Conservation (phyloP, 306 rosid genomes). For the Quillaja saponaria region DNA sequence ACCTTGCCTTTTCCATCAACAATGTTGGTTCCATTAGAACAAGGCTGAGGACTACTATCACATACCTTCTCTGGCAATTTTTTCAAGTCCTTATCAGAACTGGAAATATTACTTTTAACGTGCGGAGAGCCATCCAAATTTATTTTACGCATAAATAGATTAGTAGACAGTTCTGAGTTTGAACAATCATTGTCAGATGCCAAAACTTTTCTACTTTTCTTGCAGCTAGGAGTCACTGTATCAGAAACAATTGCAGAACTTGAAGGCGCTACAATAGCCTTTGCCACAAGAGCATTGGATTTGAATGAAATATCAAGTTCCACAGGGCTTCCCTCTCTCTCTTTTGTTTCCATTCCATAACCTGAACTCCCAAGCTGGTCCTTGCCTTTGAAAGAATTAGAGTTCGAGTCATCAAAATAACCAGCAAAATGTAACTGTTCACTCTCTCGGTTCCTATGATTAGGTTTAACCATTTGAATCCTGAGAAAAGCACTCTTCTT, state of each 20-base stretch:
- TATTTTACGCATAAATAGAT: too few species aligned
- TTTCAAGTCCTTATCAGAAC: constrained; percentile 34
- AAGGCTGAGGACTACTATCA: constrained; percentile 36
- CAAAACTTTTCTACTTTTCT: constrained; percentile 16
- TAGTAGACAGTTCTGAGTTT: too few species aligned
- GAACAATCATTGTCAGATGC: constrained; percentile 21
- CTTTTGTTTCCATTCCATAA: constrained; percentile 46
- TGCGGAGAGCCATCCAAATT: constrained; percentile 24
- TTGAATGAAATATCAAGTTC: constrained; percentile 89
- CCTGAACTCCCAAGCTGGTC: constrained; percentile 47
- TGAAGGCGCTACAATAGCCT: constrained; percentile 59
- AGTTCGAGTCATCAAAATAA: constrained; percentile 47
- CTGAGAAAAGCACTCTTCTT: constrained; percentile 94
- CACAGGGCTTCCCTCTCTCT: constrained; percentile 60
- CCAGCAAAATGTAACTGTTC: constrained; percentile 50
- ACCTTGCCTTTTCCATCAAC: constrained; percentile 36
- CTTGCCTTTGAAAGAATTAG: constrained; percentile 52
- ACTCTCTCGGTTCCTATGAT: constrained; percentile 53
- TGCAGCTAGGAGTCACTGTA: constrained; percentile 21
- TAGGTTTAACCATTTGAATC: constrained; percentile 58
- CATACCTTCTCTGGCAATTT: constrained; percentile 29
- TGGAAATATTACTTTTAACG: constrained; percentile 26
- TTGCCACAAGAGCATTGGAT: constrained; percentile 80
- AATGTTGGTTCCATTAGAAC: constrained; percentile 21
- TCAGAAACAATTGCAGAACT: constrained; percentile 36